A percentile compares a stretch with the other conserved stretches of the same genome.
phyloP scores from a whole-genome alignment of 1,284 basidiomycete genomes.

The Cerioporus squamosus region DNA sequence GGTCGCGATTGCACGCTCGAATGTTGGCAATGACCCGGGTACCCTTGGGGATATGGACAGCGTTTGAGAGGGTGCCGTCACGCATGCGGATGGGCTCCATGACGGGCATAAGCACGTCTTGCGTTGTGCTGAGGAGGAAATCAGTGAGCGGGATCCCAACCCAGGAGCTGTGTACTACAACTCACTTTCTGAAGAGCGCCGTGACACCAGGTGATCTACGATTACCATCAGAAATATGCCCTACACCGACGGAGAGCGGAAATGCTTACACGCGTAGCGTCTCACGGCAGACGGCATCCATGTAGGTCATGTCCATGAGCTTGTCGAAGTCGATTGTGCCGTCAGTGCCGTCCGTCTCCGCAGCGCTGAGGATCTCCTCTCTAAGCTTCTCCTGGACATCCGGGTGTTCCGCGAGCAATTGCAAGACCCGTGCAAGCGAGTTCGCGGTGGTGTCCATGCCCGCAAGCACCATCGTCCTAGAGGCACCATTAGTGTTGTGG shows the following conservation, averaged over 20 bases:
- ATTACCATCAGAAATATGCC: not conserved
- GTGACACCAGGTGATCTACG: conserved; percentile 10
- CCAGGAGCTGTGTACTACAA: not conserved
- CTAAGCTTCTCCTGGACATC: conserved; percentile 26
- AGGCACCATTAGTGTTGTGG: not conserved
- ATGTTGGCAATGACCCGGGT: conserved; percentile 13
- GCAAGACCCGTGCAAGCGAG: conserved; percentile 20
- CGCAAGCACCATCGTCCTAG: conserved; percentile 28
- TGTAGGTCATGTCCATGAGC: conserved; percentile 23
- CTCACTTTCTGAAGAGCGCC: conserved; percentile 10
- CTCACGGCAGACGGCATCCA: conserved; percentile 31
- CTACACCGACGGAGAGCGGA: not conserved
- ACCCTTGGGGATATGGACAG: conserved; percentile 12
- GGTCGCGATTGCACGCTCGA: not conserved
- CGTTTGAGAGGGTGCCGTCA: conserved; percentile 14
- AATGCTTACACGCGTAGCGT: conserved; percentile 25
- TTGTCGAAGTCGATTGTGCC: conserved; percentile 24
- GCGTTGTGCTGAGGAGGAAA: not conserved
- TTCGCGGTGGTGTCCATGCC: conserved; percentile 30
- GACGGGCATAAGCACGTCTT: conserved; percentile 9
- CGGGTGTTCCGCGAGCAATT: conserved; percentile 24
- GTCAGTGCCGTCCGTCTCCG: conserved; percentile 13
- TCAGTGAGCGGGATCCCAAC: not conserved
- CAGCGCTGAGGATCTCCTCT: conserved; percentile 19
- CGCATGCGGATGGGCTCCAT: conserved; percentile 9